phyloP scores from a whole-genome alignment of 768 basidiomycete species.

The Rhodotorula taiwanensis region DNA sequence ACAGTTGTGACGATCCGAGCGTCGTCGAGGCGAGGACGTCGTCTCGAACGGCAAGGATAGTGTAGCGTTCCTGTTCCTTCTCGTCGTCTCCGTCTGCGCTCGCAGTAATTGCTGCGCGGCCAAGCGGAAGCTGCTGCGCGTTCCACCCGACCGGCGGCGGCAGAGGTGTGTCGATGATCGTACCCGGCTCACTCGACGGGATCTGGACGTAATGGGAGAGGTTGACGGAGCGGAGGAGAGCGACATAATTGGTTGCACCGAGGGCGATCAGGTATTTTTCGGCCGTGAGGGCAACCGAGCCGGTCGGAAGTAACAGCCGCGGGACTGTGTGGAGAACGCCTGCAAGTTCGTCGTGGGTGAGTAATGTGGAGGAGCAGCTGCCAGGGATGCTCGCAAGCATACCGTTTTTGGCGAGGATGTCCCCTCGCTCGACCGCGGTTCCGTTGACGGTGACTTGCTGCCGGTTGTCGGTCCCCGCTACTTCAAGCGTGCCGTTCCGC shows the following conservation, averaged over 20 bases:
- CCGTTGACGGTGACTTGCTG: constrained; percentile 42
- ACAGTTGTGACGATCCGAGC: background rate
- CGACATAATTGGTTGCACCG: constrained; percentile 85
- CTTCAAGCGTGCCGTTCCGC: constrained; percentile 57
- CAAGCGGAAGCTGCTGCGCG: constrained; percentile 29
- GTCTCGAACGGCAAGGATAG: constrained; percentile 85
- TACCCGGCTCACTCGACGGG: constrained; percentile 32
- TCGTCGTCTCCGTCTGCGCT: constrained; percentile 49
- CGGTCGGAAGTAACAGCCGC: constrained; percentile 68
- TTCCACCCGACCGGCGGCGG: background rate
- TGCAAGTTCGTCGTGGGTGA: too few species aligned
- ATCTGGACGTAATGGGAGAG: constrained; percentile 51
- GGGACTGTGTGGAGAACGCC: constrained; percentile 84
- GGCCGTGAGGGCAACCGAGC: constrained; percentile 71
- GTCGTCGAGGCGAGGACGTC: constrained; percentile 56
- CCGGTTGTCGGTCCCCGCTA: constrained; percentile 52
- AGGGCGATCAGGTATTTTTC: constrained; percentile 91
- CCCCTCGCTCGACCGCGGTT: constrained; percentile 59
- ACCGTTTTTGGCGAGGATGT: constrained; percentile 86
- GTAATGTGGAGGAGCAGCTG: too few species aligned
- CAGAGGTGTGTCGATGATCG: constrained; percentile 50
- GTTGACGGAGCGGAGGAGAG: constrained; percentile 73
- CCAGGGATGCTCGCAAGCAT: too few species aligned
- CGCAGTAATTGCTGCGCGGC: background rate
- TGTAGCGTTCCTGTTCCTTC: constrained; percentile 51